Conservation (phyloP, 352 stramenopile genomes). For the Phytophthora pini region DNA sequence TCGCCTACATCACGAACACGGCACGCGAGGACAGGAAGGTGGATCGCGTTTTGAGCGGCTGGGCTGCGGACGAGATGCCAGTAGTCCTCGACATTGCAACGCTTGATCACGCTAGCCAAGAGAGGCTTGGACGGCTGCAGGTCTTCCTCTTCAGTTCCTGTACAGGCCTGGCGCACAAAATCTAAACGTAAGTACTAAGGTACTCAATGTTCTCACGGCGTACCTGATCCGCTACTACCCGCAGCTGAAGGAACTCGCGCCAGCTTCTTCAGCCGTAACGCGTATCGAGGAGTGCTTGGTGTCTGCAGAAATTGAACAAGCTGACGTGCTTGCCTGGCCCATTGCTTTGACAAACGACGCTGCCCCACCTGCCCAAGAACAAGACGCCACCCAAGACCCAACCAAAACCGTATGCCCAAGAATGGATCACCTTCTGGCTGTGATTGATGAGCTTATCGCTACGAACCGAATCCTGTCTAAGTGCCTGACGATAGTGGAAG, state of each 20-base stretch:
- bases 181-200: background rate
- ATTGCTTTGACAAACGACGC: background rate
- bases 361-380: background rate
- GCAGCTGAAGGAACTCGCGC: constrained; percentile 11
- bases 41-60: constrained; percentile 17
- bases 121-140: background rate
- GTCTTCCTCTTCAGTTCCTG: constrained; percentile 2
- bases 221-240: constrained; percentile 13
- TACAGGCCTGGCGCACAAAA: background rate
- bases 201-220: constrained; percentile 4
- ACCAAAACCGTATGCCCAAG: background rate
- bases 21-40: constrained; percentile 10
- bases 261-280: background rate
- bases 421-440: constrained; percentile 2
- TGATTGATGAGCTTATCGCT: constrained; percentile 13
- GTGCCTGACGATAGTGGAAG: background rate
- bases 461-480: background rate
- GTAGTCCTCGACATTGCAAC: background rate
- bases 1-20: constrained; percentile 27
- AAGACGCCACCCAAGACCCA: background rate
- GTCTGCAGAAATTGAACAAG: background rate
- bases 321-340: background rate
- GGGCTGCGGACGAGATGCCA: background rate
- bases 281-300: background rate
- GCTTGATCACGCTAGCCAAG: background rate